Evolutionary conservation across 306 rosid genomes (phyloP), one percentile per base, ranked within the genome.

Genomic region (Dryas alaskensis): DNA sequence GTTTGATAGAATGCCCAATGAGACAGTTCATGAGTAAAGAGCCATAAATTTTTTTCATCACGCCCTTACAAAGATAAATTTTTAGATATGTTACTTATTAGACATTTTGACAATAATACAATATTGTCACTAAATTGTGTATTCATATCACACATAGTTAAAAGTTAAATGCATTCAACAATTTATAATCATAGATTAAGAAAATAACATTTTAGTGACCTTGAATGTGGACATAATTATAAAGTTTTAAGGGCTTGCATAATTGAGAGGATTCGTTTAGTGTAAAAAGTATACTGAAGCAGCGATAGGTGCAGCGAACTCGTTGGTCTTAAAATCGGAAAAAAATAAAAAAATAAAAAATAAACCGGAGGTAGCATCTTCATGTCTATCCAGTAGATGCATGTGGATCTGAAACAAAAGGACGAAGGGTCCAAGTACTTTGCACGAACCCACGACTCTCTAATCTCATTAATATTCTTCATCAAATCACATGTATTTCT

Each of bases 391-490:
- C 48, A 45, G 8, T 5, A 45, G 70, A 46, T 45, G 31, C 52
- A 9, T 19, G 53, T 43, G 44, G 44, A 43, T 70, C 10, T 70
- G 44, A 55, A 55, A 19, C 39, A 60, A 16, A 16, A 16, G 48
- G 22, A 60, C 48, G 59, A 48, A 60, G 68, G 75, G 42, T 70
- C 75, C 65, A 22, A n/a, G 74, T 72, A 72, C 67, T 14, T 44
- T 45, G 55, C 66, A 44, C 10, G 65, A 19, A 54, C 75, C 54
- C 13, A 43, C 48, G 57, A 58, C 8, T 46, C 3, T 31, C 37
- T 31, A 58, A 42, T 16, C 76, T 58, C 65, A 17, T 53, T 43
- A 5, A 40, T 70, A 52, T 40, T 70, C 17, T 42, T 70, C 64
- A 53, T 53, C 63, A 40, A 53, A 53, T 53, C 74, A 70, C 42